Base-by-base conservation (phyloP, 768 basidiomycete species). In the Auricularia sp. region DNA sequence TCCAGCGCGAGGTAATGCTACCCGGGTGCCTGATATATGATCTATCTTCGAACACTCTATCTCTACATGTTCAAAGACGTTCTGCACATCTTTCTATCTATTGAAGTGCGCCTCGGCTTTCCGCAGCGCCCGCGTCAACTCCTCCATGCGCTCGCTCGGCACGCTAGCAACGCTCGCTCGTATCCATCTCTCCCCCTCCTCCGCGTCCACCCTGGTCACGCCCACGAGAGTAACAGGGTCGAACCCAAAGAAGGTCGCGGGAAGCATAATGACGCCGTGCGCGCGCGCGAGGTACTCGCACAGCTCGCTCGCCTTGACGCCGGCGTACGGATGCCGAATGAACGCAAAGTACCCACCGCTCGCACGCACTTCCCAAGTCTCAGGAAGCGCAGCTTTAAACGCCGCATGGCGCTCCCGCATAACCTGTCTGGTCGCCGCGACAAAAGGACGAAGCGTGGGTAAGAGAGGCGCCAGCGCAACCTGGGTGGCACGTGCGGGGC, bases 281-380 rank as follows among this genome's bases (percentile, higher is more conserved):
- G 85, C 80, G 67, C 74, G 71, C 4, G 85, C 90, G 37, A 93
- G 76, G 33, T 82, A 76, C 70, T 78, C 68, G 62, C 85, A 82
- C 34, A 94, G 84, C 64, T 81, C 77, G 66, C 75, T 72, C 13
- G 87, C 83, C 3, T 77, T 70, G 3, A 79, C 70, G 1, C 75
- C 76, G 3, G 64, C 58, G 70, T 83, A 90, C 0, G 88, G 88
- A 68, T 90, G 85, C 62, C 77, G 74, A 59, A 92, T 88, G 70
- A 88, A 95, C 3, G 89, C 89, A 68, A 84, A 94, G 73, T 87
- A 94, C 0, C 84, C 92, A 0, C 89, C 90, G 45, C 82, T 82
- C 0, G 83, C 80, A 4, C 82, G 84, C 33, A 91, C 78, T 21
- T 70, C 73, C 92, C 91, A 94, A 3, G 76, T 76, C 2, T 69